Percentiles rank a stretch among this genome's conserved stretches.
phyloP scores from a whole-genome alignment of 2,329 filamentous ascomycete genomes.

The Penicillium digitatum region DNA sequence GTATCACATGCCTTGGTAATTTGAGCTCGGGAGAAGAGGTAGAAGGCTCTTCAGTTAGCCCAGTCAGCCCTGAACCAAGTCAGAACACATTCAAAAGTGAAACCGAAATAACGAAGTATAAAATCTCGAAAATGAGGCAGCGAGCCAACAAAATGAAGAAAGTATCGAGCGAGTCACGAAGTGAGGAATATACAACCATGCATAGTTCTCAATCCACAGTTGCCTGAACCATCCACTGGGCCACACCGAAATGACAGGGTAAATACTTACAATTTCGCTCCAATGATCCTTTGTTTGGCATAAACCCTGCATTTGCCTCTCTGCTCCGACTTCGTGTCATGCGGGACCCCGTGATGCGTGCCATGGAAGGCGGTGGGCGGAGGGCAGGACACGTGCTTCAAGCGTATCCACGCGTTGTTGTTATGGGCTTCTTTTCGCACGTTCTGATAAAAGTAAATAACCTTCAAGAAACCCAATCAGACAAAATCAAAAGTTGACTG shows the following conservation, averaged over 20 bases:
- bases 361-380: constrained; percentile 2
- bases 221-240: not conserved
- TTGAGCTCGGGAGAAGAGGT: constrained; percentile 6
- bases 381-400: not conserved
- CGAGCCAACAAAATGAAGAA: not conserved
- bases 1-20: constrained; percentile 11
- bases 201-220: not conserved
- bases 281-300: not conserved
- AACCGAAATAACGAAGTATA: not conserved
- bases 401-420: not conserved
- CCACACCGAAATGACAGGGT: not conserved
- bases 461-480: not conserved
- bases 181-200: not conserved
- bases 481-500: not conserved
- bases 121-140: not conserved
- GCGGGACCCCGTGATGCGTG: constrained; percentile 14
- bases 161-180: too few species aligned
- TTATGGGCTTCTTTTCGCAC: not conserved
- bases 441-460: not conserved
- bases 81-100: not conserved
- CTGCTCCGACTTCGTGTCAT: constrained; percentile 40
- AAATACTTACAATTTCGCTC: not conserved
- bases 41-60: constrained; percentile 15
- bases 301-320: constrained; percentile 24
- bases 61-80: constrained; percentile 12